Evolutionary conservation across 2,329 filamentous ascomycete species (phyloP).

Genomic region (Aspergillus pseudoviridinutans): DNA sequence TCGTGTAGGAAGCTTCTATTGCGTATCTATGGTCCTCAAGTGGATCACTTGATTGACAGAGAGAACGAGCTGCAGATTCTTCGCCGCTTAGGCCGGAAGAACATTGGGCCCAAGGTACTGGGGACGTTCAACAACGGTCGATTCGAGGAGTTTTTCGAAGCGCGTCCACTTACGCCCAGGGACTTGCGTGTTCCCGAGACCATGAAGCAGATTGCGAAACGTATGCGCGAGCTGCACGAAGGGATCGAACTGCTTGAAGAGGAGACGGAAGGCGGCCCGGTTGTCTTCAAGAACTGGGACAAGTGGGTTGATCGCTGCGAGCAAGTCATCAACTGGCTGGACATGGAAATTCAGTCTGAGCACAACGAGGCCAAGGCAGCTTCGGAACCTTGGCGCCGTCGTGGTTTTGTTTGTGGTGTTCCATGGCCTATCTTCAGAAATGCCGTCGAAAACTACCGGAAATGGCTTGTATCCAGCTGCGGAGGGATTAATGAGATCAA

Average conservation of each 20-base stretch:
- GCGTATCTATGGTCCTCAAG: constrained; percentile 90
- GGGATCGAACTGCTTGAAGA: constrained; percentile 79
- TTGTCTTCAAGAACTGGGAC: constrained; percentile 92
- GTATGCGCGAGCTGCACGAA: constrained; percentile 93
- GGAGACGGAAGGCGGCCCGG: constrained; percentile 74
- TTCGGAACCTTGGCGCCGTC: constrained; percentile 59
- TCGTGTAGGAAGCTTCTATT: constrained; percentile 68
- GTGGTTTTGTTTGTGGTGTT: constrained; percentile 76
- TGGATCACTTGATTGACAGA: constrained; percentile 91
- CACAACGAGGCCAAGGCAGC: constrained; percentile 41
- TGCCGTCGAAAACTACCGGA: constrained; percentile 72
- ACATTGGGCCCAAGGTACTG: constrained; percentile 84
- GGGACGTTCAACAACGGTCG: constrained; percentile 93
- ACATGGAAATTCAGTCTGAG: constrained; percentile 54
- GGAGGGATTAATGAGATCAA: constrained; percentile 64
- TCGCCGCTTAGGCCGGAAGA: constrained; percentile 79
- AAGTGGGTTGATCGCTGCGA: constrained; percentile 70
- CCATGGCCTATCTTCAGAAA: constrained; percentile 75
- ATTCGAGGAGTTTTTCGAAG: constrained; percentile 92
- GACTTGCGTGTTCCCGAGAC: constrained; percentile 79
- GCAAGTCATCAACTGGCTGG: constrained; percentile 50
- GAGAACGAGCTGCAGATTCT: constrained; percentile 86
- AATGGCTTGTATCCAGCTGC: constrained; percentile 68
- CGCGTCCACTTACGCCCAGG: constrained; percentile 69
- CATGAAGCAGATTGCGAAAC: constrained; percentile 89